Conservation (phyloP, 2,329 filamentous ascomycete species). For the Hypoxylon sp. region DNA sequence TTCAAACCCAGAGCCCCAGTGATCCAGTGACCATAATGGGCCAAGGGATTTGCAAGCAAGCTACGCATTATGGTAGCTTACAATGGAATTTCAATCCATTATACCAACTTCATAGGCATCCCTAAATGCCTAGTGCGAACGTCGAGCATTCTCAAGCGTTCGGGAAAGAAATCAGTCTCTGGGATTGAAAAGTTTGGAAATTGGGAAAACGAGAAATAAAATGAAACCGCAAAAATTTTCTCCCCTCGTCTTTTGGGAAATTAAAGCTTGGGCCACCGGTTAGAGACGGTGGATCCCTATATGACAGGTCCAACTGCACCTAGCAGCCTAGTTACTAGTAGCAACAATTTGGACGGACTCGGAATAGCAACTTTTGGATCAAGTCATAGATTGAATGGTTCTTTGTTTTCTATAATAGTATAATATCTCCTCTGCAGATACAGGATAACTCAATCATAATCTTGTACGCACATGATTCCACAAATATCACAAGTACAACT, state of each 20-base stretch:
- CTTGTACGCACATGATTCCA: conserved; percentile 2
- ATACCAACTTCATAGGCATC: conserved; percentile 3
- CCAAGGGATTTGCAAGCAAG: conserved; percentile 20
- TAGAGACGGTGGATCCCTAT: conserved; percentile 1
- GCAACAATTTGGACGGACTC: background rate
- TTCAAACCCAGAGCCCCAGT: conserved; percentile 4
- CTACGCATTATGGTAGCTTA: background rate
- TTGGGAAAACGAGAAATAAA: conserved; percentile 29
- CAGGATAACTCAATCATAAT: conserved; percentile 8
- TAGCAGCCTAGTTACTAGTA: no score
- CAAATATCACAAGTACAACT: conserved; percentile 18
- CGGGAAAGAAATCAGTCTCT: conserved; percentile 2
- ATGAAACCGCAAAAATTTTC: conserved; percentile 41
- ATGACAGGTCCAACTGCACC: background rate
- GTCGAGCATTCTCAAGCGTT: background rate
- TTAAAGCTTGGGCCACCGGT: conserved; percentile 3
- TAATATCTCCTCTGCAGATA: conserved; percentile 17
- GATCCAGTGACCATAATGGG: conserved; percentile 31
- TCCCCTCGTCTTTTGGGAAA: conserved; percentile 7
- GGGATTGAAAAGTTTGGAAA: conserved; percentile 15
- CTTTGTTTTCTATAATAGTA: conserved; percentile 9
- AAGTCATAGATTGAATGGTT: background rate
- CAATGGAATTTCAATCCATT: conserved; percentile 13
- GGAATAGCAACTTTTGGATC: background rate
- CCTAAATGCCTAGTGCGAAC: conserved; percentile 1